Conservation (phyloP, 306 rosid genomes). For the Notholithocarpus densiflorus region DNA sequence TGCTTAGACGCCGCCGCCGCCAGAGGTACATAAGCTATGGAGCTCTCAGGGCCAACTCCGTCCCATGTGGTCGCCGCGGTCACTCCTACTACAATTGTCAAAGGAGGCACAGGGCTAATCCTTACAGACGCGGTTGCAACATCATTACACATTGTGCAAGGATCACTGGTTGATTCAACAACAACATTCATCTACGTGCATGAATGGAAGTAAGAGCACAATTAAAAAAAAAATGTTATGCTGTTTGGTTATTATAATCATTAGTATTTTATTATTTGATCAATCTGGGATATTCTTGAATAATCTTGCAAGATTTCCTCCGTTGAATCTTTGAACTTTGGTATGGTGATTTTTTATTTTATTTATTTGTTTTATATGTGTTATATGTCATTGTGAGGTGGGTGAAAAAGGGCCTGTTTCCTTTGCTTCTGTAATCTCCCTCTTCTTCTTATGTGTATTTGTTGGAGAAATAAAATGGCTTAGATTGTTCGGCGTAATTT, state of each 20-base stretch:
- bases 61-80: slow-evolving; percentile 47
- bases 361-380: background rate
- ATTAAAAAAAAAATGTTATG: background rate
- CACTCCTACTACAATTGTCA: slow-evolving; percentile 51
- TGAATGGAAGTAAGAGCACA: background rate
- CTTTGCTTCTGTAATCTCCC: background rate
- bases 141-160: slow-evolving; percentile 50
- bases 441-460: background rate
- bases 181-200: background rate
- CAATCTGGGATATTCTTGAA: background rate
- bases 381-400: background rate
- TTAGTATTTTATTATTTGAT: background rate
- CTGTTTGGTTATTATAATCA: background rate
- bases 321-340: background rate
- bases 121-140: slow-evolving; percentile 44
- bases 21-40: slow-evolving; percentile 28
- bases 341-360: background rate
- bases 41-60: slow-evolving; percentile 22
- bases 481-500: slow-evolving; percentile 1
- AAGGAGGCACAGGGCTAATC: slow-evolving; percentile 29
- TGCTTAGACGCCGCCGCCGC: background rate
- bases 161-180: slow-evolving; percentile 9
- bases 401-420: background rate
- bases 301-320: background rate
- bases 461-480: background rate